Evolutionary conservation across 768 basidiomycete species (phyloP).

Genomic region (Termitomyces sp.): DNA sequence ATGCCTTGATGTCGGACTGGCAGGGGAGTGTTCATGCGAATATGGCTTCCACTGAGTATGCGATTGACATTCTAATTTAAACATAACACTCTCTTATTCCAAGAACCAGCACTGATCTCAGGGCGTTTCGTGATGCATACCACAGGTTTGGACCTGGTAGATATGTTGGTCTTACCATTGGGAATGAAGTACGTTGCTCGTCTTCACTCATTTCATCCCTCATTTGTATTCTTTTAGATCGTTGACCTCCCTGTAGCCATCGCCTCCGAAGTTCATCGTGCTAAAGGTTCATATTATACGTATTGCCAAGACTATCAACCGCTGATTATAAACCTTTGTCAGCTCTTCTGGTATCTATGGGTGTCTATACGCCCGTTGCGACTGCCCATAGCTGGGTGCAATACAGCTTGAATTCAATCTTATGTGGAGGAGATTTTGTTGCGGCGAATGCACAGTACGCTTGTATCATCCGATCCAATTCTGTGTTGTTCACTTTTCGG

Average conservation of each 20-base stretch:
- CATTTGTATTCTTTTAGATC: conserved; percentile 5
- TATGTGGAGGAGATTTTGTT: conserved; percentile 30
- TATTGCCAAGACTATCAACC: background rate
- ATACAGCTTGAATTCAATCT: conserved; percentile 21
- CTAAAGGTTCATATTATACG: conserved; percentile 20
- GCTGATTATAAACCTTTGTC: background rate
- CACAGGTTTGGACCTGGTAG: conserved; percentile 22
- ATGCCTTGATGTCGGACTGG: background rate
- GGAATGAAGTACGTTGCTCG: conserved; percentile 23
- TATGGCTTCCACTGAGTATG: background rate
- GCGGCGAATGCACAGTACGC: conserved; percentile 35
- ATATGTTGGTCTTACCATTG: conserved; percentile 28
- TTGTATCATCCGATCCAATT: background rate
- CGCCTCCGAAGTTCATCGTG: conserved; percentile 25
- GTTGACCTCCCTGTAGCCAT: conserved; percentile 23
- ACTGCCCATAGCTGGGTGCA: conserved; percentile 31
- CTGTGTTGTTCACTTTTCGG: background rate
- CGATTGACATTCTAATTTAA: background rate
- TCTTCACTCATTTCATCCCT: background rate
- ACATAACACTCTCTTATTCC: background rate
- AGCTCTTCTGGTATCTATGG: conserved; percentile 24
- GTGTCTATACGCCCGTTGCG: conserved; percentile 27
- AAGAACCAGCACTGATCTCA: conserved; percentile 24
- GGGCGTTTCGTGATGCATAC: conserved; percentile 24
- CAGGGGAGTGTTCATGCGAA: background rate